Percentiles rank a stretch among this genome's conserved stretches.
Conservation (phyloP, 2,329 filamentous ascomycete species). For the Aotearoamyces nothofagi region DNA sequence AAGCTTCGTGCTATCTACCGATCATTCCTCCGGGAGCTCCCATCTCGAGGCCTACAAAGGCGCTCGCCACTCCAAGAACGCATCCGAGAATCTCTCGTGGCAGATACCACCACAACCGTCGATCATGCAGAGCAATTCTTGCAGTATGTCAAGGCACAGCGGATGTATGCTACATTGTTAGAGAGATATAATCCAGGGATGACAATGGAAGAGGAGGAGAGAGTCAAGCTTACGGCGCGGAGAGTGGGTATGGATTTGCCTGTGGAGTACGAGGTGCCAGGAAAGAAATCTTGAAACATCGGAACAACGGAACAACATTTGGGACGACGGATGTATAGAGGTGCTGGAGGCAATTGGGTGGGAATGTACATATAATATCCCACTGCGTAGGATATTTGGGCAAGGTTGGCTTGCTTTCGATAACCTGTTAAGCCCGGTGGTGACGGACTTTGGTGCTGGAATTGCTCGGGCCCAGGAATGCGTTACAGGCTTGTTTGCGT, state of each 20-base stretch:
- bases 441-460: no score
- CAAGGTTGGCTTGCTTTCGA: no score
- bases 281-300: no score
- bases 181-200: slow-evolving; percentile 92
- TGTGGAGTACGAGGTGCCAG: slow-evolving; percentile 30
- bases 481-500: no score
- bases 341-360: no score
- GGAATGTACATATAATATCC: no score
- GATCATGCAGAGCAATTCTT: slow-evolving; percentile 62
- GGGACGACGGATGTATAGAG: no score
- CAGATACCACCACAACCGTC: slow-evolving; percentile 16
- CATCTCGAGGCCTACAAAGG: slow-evolving; percentile 42
- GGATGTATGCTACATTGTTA: slow-evolving; percentile 64
- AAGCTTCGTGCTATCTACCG: slow-evolving; percentile 70
- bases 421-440: no score
- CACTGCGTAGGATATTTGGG: no score
- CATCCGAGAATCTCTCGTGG: slow-evolving; percentile 48
- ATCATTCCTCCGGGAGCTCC: slow-evolving; percentile 76
- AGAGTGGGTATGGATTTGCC: slow-evolving; percentile 87
- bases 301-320: no score
- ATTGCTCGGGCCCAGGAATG: no score
- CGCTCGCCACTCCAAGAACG: slow-evolving; percentile 56
- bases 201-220: slow-evolving; percentile 73
- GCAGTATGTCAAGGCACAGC: slow-evolving; percentile 71
- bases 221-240: slow-evolving; percentile 68